A percentile compares a stretch with the other conserved stretches of the same genome.
Evolutionary conservation across 441 rosid species (phyloP).

Genomic region (Euphorbia celastroides): DNA sequence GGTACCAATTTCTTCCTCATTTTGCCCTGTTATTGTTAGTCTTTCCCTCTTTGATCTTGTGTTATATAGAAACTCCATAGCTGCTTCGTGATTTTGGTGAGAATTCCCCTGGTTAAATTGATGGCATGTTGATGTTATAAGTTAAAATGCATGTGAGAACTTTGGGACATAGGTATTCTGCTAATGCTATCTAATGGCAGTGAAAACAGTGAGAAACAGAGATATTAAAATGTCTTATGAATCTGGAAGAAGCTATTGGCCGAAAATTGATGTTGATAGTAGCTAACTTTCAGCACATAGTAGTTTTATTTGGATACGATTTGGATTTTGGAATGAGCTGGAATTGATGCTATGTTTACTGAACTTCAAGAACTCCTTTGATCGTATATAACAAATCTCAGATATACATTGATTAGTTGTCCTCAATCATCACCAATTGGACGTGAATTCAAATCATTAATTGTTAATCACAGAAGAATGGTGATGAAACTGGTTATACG

Average conservation of each 20-base stretch:
- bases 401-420: no score
- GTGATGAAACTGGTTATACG: neutral
- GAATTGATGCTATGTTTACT: neutral
- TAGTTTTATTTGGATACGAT: neutral
- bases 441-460: neutral
- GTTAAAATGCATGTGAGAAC: neutral
- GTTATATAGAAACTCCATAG: neutral
- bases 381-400: no score
- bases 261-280: neutral
- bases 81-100: neutral
- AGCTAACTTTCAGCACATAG: neutral
- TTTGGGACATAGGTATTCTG: neutral
- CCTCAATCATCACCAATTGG: neutral
- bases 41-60: no score
- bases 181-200: no score
- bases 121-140: neutral
- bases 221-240: neutral
- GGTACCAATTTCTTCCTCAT: constrained; percentile 25
- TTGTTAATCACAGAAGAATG: neutral
- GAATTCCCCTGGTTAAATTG: neutral
- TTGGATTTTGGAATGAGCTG: neutral
- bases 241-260: neutral
- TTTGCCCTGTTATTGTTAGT: neutral
- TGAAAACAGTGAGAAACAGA: neutral
- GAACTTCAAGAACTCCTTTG: neutral